These are phyloP conservation scores for Naganishia onofrii DNA, from an alignment of 768 basidiomycete species.

Conservation along the genomic window DNA sequence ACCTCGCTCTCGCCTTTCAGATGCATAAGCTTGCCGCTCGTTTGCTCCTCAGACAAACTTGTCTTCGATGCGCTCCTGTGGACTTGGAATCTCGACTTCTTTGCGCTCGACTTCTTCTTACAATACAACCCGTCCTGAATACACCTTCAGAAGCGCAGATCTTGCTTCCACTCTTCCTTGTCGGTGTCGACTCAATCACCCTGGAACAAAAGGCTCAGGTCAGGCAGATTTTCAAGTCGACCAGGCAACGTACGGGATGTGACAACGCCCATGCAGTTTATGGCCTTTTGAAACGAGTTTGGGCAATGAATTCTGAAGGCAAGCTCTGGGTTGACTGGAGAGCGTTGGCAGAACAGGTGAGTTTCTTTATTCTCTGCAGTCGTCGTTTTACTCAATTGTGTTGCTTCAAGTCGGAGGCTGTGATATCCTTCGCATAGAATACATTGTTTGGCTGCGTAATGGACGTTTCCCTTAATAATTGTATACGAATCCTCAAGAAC, in stretches of 20 bases:
- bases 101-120: constrained; percentile 21
- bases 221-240: constrained; percentile 19
- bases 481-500: neutral
- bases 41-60: constrained; percentile 21
- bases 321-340: constrained; percentile 27
- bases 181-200: constrained; percentile 21
- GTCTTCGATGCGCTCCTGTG: constrained; percentile 7
- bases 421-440: constrained; percentile 4
- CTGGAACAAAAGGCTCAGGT: constrained; percentile 4
- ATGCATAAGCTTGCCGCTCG: constrained; percentile 26
- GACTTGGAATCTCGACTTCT: constrained; percentile 21
- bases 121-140: constrained; percentile 17
- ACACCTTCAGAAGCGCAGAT: constrained; percentile 27
- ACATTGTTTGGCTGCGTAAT: neutral
- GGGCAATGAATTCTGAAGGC: constrained; percentile 21
- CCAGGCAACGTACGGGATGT: constrained; percentile 15
- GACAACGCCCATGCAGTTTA: constrained; percentile 21
- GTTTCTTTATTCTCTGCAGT: neutral
- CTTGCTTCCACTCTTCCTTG: constrained; percentile 23
- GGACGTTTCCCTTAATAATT: neutral
- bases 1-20: constrained; percentile 22
- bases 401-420: constrained; percentile 4
- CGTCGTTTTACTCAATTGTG: neutral
- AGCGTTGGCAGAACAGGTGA: constrained; percentile 18
- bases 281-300: constrained; percentile 16